Conservation (phyloP, 1,139 yeast genomes). For the Geotrichum citri-aurantii region DNA sequence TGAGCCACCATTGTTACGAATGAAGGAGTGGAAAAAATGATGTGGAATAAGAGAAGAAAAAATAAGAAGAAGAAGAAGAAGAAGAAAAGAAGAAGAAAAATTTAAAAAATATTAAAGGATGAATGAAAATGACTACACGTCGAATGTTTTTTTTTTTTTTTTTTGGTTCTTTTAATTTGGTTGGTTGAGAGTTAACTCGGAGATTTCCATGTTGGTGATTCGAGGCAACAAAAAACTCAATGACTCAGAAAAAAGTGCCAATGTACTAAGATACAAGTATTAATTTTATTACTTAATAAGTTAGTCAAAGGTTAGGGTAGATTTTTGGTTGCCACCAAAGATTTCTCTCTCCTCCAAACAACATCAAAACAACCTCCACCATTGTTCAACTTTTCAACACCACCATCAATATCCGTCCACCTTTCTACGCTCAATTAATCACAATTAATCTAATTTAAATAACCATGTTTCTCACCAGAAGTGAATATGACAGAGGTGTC, state of each 20-base stretch:
- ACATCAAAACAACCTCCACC: slow-evolving; percentile 1
- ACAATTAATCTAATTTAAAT: not conserved
- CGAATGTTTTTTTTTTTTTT: not conserved
- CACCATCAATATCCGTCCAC: not conserved
- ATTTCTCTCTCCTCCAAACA: not conserved
- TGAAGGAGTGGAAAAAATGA: slow-evolving; percentile 21
- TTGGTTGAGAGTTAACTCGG: not conserved
- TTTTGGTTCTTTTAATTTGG: not conserved
- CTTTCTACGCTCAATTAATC: not conserved
- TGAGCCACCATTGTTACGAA: slow-evolving; percentile 36
- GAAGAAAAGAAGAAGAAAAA: not conserved
- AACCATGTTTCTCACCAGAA: slow-evolving; percentile 89
- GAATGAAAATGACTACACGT: not conserved
- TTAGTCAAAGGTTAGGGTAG: slow-evolving; percentile 3
- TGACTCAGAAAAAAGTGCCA: not conserved
- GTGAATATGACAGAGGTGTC: slow-evolving; percentile 98
- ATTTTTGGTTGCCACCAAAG: not conserved
- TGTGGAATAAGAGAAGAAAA: slow-evolving; percentile 7
- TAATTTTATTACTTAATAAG: not conserved
- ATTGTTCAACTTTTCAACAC: not conserved
- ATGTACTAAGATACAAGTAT: not conserved
- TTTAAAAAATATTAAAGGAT: not conserved
- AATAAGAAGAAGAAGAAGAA: not conserved
- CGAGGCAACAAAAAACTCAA: not conserved
- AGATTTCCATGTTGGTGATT: not conserved